These are phyloP conservation scores for Russula sp. DNA, from an alignment of 768 basidiomycete species.

Conservation along the genomic window DNA sequence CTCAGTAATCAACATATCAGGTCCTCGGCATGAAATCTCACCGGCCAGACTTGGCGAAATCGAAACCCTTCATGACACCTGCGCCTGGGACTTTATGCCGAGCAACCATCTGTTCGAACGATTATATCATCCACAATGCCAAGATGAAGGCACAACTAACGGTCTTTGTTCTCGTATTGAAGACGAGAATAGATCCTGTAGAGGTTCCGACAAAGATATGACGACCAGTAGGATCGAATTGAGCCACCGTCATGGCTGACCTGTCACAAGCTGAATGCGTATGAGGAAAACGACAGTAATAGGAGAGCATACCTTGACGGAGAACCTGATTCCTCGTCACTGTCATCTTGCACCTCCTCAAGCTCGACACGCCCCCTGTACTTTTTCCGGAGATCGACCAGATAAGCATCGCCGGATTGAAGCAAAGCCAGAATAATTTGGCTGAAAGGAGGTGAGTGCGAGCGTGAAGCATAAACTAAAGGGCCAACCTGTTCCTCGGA, in stretches of 20 bases:
- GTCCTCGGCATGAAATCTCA: slow-evolving; percentile 37
- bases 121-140: slow-evolving; percentile 6
- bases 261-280: slow-evolving; percentile 37
- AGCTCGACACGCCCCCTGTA: slow-evolving; percentile 66
- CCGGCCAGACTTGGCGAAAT: slow-evolving; percentile 83
- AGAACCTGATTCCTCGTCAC: slow-evolving; percentile 46
- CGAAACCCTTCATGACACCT: slow-evolving; percentile 75
- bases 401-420: slow-evolving; percentile 75
- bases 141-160: slow-evolving; percentile 42
- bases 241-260: slow-evolving; percentile 66
- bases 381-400: slow-evolving; percentile 72
- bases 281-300: background rate
- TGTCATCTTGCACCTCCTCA: slow-evolving; percentile 53
- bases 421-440: slow-evolving; percentile 78
- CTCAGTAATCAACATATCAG: slow-evolving; percentile 14
- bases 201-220: slow-evolving; percentile 87
- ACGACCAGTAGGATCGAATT: slow-evolving; percentile 80
- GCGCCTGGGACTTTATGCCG: slow-evolving; percentile 71
- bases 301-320: slow-evolving; percentile 42
- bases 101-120: slow-evolving; percentile 58
- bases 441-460: slow-evolving; percentile 40
- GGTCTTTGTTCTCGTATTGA: slow-evolving; percentile 77
- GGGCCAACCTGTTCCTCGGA: slow-evolving; percentile 73
- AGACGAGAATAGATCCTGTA: slow-evolving; percentile 74
- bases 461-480: background rate